Percentiles rank a stretch among this genome's conserved stretches.
Conservation (phyloP, 768 basidiomycete genomes). For the Cystofilobasidium bisporidii region DNA sequence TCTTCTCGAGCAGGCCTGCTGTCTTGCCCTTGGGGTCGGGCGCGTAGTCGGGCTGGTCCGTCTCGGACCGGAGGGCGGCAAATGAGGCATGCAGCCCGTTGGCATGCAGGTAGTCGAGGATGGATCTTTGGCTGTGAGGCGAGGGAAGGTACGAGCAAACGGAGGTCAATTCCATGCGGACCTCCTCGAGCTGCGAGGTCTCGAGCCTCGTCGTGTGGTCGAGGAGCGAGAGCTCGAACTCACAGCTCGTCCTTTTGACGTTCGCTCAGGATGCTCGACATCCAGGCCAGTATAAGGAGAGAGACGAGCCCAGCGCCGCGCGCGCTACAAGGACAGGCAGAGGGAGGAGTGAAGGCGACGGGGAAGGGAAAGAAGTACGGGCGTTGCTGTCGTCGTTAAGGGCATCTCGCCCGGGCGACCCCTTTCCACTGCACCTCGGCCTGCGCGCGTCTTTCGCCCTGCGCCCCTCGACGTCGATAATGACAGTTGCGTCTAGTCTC, state of each 20-base stretch:
- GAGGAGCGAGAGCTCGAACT: conserved; percentile 2
- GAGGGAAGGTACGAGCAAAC: neutral
- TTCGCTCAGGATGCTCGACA: conserved; percentile 22
- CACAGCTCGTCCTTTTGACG: conserved; percentile 29
- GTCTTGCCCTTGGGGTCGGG: conserved; percentile 73
- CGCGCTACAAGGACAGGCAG: too few relatives aligned
- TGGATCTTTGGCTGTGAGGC: conserved; percentile 37
- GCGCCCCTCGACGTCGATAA: too few relatives aligned
- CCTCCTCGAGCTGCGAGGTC: neutral
- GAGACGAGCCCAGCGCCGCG: too few relatives aligned
- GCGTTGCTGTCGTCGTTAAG: too few relatives aligned
- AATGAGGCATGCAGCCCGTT: conserved; percentile 35
- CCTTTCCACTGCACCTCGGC: too few relatives aligned
- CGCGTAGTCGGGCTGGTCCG: conserved; percentile 36
- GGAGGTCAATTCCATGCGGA: neutral
- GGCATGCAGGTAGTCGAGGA: conserved; percentile 40
- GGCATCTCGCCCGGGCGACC: too few relatives aligned
- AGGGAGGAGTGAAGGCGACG: too few relatives aligned
- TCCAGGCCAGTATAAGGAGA: too few relatives aligned
- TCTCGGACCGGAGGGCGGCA: conserved; percentile 38
- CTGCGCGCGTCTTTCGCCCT: too few relatives aligned
- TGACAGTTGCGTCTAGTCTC: too few relatives aligned
- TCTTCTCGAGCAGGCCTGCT: conserved; percentile 84
- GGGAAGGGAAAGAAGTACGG: too few relatives aligned
- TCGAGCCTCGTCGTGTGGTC: neutral